phyloP scores from a whole-genome alignment of 257 asterid species.

The Striga asiatica region DNA sequence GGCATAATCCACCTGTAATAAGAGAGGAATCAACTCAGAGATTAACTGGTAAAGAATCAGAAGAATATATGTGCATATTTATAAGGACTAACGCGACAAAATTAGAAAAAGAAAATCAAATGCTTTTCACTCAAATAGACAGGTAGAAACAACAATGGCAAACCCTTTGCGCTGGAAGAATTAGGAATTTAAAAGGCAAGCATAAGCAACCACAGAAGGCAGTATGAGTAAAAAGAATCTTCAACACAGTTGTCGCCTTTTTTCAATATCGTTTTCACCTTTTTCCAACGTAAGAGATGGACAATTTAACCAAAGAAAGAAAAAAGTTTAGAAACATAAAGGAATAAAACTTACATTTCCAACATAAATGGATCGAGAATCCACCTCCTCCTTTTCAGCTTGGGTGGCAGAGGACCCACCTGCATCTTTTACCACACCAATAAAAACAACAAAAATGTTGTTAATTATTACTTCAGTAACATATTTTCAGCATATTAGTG shows the following conservation, averaged over 20 bases:
- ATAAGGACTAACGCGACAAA: not conserved
- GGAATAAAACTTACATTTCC: slow-evolving; percentile 68
- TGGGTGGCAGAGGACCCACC: slow-evolving; percentile 41
- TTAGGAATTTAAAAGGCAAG: not conserved
- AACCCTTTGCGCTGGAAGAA: not conserved
- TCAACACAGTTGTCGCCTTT: no score
- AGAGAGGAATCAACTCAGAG: not conserved
- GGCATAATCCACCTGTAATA: slow-evolving; percentile 1
- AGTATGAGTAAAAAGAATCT: no score
- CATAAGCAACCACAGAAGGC: not conserved
- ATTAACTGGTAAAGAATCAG: not conserved
- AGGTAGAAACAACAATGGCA: not conserved
- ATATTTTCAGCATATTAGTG: slow-evolving; percentile 7
- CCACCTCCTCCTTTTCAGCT: slow-evolving; percentile 89
- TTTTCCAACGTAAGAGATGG: no score
- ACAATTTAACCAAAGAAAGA: no score
- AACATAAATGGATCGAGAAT: slow-evolving; percentile 74
- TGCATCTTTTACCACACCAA: slow-evolving; percentile 37
- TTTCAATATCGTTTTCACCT: no score
- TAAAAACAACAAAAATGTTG: not conserved
- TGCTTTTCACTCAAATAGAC: not conserved
- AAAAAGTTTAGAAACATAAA: no score
- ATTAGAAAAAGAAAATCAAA: not conserved
- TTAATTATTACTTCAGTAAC: slow-evolving; percentile 11
- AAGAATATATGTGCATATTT: not conserved